Evolutionary conservation across 106 monocot species (phyloP).

Genomic region (Acorus calamus): DNA sequence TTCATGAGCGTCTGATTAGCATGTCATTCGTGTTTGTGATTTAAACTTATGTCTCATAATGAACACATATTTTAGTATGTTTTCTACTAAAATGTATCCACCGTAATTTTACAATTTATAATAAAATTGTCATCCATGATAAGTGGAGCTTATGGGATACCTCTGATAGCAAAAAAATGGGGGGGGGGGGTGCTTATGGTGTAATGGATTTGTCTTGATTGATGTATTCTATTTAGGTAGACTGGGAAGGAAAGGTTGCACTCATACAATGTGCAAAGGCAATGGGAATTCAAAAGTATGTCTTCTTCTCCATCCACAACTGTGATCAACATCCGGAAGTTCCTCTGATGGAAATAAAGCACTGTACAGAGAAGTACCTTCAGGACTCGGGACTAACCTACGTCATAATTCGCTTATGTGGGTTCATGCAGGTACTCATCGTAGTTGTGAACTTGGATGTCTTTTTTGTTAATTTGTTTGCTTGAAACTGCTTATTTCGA

Average conservation of each 20-base stretch:
- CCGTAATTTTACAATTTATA: too few relatives aligned
- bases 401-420: slow-evolving; percentile 88
- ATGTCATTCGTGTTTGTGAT: too few relatives aligned
- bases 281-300: slow-evolving; percentile 93
- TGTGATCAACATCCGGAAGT: slow-evolving; percentile 98
- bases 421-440: slow-evolving; percentile 88
- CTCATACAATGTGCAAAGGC: slow-evolving; percentile 97
- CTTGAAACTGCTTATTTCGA: too few relatives aligned
- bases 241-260: slow-evolving; percentile 99
- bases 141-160: too few relatives aligned
- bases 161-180: too few relatives aligned
- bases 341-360: slow-evolving; percentile 95
- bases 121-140: too few relatives aligned
- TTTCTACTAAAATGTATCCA: too few relatives aligned
- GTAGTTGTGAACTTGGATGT: too few relatives aligned
- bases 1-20: too few relatives aligned
- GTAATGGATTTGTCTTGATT: slow-evolving; percentile 8
- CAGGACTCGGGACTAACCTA: slow-evolving; percentile 79
- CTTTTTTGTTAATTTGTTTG: too few relatives aligned
- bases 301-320: slow-evolving; percentile 97
- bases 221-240: slow-evolving; percentile 71
- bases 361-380: slow-evolving; percentile 91
- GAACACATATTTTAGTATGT: too few relatives aligned
- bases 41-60: too few relatives aligned
- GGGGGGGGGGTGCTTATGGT: neutral